These are phyloP conservation scores for Isabelozyma heimii DNA, from an alignment of 805 yeast genomes.

Conservation along the genomic window DNA sequence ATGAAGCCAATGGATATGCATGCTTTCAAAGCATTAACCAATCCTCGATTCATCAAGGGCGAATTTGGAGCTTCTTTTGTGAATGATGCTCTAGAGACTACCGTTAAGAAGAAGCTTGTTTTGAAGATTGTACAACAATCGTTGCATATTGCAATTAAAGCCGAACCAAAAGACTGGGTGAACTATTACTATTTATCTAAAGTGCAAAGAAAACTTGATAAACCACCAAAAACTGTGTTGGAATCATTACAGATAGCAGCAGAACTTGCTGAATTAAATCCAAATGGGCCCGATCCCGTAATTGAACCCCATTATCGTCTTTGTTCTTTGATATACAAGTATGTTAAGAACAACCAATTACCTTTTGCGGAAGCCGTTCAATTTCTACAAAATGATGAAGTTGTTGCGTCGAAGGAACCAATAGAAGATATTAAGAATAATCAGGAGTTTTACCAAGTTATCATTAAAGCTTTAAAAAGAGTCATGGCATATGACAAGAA, in stretches of 20 bases:
- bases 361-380: conserved; percentile 34
- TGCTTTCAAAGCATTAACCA: conserved; percentile 46
- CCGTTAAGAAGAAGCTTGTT: conserved; percentile 21
- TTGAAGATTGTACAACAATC: conserved; percentile 41
- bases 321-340: conserved; percentile 58
- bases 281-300: conserved; percentile 49
- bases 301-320: conserved; percentile 78
- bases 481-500: conserved; percentile 65
- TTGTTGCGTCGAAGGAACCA: conserved; percentile 4
- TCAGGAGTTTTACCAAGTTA: conserved; percentile 31
- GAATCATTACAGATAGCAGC: conserved; percentile 46
- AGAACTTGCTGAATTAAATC: conserved; percentile 31
- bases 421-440: conserved; percentile 3
- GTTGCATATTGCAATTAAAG: conserved; percentile 45
- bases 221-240: conserved; percentile 31
- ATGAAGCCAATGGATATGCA: conserved; percentile 64
- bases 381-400: conserved; percentile 36
- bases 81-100: conserved; percentile 16
- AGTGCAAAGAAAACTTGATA: conserved; percentile 49
- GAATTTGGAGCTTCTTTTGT: conserved; percentile 22
- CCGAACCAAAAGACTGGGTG: conserved; percentile 56
- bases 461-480: conserved; percentile 47
- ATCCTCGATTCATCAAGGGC: conserved; percentile 32
- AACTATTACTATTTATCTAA: conserved; percentile 58
- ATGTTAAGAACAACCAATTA: conserved; percentile 37